Percentiles rank a stretch among this genome's conserved stretches.
These are phyloP conservation scores for Porcisia hertigi DNA, from an alignment of 208 protist species.

Conservation along the genomic window DNA sequence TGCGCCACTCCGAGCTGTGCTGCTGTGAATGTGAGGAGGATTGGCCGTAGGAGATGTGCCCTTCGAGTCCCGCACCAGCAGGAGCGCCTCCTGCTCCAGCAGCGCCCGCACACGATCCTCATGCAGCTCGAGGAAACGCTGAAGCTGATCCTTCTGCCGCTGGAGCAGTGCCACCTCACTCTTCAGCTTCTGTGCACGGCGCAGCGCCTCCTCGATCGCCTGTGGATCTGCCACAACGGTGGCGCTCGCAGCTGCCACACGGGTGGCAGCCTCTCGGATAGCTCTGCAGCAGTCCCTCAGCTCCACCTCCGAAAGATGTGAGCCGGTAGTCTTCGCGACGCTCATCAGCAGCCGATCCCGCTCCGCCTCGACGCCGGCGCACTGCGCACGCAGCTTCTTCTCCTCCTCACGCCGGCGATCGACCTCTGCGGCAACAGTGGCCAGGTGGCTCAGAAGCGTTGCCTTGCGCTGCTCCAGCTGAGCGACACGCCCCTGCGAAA, in stretches of 20 bases:
- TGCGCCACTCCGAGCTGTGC: not conserved
- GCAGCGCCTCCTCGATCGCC: conserved; percentile 53
- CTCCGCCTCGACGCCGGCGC: conserved; percentile 65
- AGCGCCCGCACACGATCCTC: conserved; percentile 64
- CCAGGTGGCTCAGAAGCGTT: conserved; percentile 44
- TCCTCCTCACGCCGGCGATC: conserved; percentile 55
- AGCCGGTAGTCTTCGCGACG: conserved; percentile 20
- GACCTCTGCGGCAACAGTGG: conserved; percentile 54
- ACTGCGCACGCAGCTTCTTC: conserved; percentile 52
- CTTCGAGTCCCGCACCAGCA: conserved; percentile 7
- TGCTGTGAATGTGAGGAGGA: conserved; percentile 7
- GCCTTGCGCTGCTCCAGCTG: conserved; percentile 54
- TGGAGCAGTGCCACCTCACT: conserved; percentile 71
- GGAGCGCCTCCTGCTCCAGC: conserved; percentile 49
- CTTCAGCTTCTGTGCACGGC: conserved; percentile 68
- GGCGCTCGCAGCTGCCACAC: conserved; percentile 57
- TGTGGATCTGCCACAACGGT: conserved; percentile 67
- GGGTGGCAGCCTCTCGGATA: conserved; percentile 64
- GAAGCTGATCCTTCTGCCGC: conserved; percentile 77
- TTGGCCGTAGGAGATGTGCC: not conserved
- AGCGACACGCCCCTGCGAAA: conserved; percentile 50
- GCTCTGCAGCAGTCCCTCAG: conserved; percentile 40
- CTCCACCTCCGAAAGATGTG: conserved; percentile 34
- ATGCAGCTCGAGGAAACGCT: conserved; percentile 57
- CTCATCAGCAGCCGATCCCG: conserved; percentile 51